A percentile compares a stretch with the other conserved stretches of the same genome.
phyloP scores from a whole-genome alignment of 2,329 filamentous ascomycete genomes.

The Calonectria hongkongensis region DNA sequence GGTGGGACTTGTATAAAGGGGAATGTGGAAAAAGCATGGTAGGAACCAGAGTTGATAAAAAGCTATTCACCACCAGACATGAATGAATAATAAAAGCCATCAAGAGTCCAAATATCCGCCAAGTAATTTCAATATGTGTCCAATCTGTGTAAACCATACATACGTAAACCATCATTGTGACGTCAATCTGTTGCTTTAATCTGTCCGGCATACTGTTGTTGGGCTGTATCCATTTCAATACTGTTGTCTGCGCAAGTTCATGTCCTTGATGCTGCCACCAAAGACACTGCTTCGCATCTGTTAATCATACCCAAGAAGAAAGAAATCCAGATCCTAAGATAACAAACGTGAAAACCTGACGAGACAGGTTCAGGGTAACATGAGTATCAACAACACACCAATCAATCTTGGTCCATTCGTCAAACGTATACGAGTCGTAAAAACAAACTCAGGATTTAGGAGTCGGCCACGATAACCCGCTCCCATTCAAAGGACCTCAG shows the following conservation, averaged over 20 bases:
- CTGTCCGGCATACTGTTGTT: not conserved
- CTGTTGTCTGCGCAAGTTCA: slow-evolving; percentile 1
- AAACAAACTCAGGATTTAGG: not conserved
- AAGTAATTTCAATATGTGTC: too few species aligned
- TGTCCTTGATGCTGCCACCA: not conserved
- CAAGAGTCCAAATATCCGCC: slow-evolving; percentile 3
- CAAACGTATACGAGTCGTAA: slow-evolving; percentile 5
- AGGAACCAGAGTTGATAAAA: slow-evolving; percentile 44
- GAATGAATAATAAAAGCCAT: slow-evolving; percentile 54
- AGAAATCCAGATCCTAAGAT: not conserved
- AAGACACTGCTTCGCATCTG: not conserved
- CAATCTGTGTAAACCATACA: not conserved
- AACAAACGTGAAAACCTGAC: not conserved
- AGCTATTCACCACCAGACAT: slow-evolving; percentile 39
- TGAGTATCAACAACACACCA: not conserved
- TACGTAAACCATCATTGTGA: too few species aligned
- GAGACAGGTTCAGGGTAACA: too few species aligned
- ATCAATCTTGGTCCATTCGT: not conserved
- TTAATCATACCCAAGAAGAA: not conserved
- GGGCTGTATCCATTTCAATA: slow-evolving; percentile 11
- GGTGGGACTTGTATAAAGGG: slow-evolving; percentile 46
- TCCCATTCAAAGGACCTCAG: slow-evolving; percentile 55
- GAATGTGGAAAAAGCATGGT: slow-evolving; percentile 28
- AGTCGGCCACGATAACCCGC: slow-evolving; percentile 48
- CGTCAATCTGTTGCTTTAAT: not conserved